A percentile compares a stretch with the other conserved stretches of the same genome.
Evolutionary conservation across 2,329 filamentous ascomycete genomes (phyloP).

Genomic region (Arthrinium phaeospermum): DNA sequence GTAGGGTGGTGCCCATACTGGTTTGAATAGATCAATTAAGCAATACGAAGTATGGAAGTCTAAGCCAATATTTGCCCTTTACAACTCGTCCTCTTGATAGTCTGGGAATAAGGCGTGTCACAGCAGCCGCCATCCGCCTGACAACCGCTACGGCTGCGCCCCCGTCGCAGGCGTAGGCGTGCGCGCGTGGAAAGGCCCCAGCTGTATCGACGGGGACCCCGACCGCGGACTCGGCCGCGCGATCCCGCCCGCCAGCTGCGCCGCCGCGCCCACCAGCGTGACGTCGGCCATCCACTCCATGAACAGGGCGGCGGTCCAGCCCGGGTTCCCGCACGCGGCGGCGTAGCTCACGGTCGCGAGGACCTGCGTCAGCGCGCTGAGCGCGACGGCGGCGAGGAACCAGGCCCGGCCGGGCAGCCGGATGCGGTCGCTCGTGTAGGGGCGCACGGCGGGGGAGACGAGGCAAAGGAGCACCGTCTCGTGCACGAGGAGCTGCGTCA

Average conservation of each 20-base stretch:
- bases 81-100: background rate
- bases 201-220: constrained; percentile 3
- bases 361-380: background rate
- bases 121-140: too few species aligned
- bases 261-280: constrained; percentile 19
- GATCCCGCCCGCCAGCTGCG: constrained; percentile 20
- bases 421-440: background rate
- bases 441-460: background rate
- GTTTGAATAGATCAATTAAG: background rate
- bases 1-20: background rate
- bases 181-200: background rate
- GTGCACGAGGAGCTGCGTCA: constrained; percentile 18
- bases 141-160: background rate
- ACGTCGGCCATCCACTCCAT: constrained; percentile 20
- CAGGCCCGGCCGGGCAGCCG: background rate
- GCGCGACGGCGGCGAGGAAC: constrained; percentile 7
- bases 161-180: background rate
- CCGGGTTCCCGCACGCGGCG: constrained; percentile 19
- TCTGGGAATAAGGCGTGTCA: background rate
- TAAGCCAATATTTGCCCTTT: background rate
- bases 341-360: constrained; percentile 19
- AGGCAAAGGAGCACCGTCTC: constrained; percentile 11
- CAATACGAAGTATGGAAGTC: background rate
- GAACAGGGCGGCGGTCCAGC: constrained; percentile 19
- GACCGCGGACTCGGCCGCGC: background rate